Conservation (phyloP, 2,329 filamentous ascomycete species). For the Colletotrichum sp. region DNA sequence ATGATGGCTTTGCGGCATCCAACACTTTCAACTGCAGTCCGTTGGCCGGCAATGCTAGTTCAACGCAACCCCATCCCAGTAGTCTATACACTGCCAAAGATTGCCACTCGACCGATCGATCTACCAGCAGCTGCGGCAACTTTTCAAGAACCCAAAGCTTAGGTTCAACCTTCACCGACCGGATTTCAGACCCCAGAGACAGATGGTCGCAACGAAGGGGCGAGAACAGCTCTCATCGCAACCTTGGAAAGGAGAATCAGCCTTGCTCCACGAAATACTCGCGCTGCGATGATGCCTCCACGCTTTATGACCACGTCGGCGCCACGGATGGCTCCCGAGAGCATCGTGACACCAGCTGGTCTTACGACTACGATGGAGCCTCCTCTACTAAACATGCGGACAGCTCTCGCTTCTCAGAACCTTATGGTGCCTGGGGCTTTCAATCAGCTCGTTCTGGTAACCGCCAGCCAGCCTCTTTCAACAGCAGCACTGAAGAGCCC, state of each 20-base stretch:
- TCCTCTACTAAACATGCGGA: neutral
- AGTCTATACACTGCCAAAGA: neutral
- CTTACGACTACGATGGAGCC: neutral
- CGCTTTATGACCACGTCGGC: neutral
- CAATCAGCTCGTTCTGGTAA: neutral
- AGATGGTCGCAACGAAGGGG: neutral
- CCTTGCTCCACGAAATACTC: neutral
- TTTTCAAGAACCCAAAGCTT: neutral
- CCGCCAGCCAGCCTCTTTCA: neutral
- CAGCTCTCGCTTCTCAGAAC: neutral
- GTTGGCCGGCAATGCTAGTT: neutral
- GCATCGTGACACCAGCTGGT: neutral
- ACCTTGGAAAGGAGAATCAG: slow-evolving; percentile 10
- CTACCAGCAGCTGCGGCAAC: neutral
- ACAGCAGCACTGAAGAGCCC: neutral
- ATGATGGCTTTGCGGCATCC: neutral
- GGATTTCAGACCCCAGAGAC: neutral
- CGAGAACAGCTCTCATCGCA: neutral
- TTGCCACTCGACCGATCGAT: neutral
- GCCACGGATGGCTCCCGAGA: neutral
- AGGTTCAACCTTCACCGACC: neutral
- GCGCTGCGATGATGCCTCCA: neutral
- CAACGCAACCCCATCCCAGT: neutral
- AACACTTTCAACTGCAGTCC: neutral
- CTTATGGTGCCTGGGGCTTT: neutral